Evolutionary conservation across 169 alveolate species (phyloP).

Genomic region (Amoebophrya sp.): DNA sequence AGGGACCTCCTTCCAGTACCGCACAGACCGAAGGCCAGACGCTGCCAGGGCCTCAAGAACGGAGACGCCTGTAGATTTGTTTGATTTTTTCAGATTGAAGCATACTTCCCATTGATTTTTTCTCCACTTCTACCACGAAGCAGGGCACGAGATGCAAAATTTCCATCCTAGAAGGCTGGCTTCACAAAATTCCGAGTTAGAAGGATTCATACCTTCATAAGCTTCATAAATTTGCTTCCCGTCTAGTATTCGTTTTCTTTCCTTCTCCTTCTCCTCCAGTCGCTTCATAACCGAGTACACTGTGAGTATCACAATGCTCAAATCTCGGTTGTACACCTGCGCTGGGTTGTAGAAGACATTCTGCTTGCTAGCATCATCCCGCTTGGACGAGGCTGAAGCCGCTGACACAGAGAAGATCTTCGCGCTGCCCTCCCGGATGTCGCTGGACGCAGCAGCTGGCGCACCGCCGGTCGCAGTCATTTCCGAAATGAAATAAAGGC

Average conservation of each 20-base stretch:
- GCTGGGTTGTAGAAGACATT: constrained; percentile 70
- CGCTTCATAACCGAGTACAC: neutral
- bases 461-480: no score
- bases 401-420: neutral
- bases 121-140: no score
- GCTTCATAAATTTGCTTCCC: neutral
- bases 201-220: neutral
- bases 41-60: constrained; percentile 75
- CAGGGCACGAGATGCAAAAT: no score
- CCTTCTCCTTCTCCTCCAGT: neutral
- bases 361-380: neutral
- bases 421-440: neutral
- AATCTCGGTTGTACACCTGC: constrained; percentile 81
- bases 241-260: neutral
- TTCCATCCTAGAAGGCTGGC: no score
- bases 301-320: constrained; percentile 54
- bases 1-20: constrained; percentile 71
- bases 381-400: neutral
- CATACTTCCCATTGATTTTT: no score
- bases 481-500: no score
- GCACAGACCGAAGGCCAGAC: constrained; percentile 74
- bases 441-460: no score
- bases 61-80: constrained; percentile 1
- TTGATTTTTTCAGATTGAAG: no score
- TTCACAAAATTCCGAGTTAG: no score